Evolutionary conservation across 1,284 basidiomycete genomes (phyloP), one percentile per base, ranked within the genome.

Genomic region (Leccinum angustisporum): DNA sequence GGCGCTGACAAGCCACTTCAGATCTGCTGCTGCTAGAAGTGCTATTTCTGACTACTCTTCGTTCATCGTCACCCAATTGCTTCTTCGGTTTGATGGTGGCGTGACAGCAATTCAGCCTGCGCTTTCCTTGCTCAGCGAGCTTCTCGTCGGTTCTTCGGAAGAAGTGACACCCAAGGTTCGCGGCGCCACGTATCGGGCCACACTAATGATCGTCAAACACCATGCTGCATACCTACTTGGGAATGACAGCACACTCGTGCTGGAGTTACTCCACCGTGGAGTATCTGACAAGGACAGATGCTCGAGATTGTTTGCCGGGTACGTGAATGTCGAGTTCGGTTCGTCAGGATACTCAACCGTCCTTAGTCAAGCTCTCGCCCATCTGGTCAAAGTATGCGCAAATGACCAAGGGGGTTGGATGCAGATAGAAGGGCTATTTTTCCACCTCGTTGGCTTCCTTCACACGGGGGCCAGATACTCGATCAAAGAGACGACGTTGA

Each of bases 271-370:
- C 3, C 75, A 79, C 60, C 75, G 73, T 31, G 84, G 84, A 5
- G 68, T 91, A 64, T 75, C 71, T 16, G 81, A 89, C 66, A 71
- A 70, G 46, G 81, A 88, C 63, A 80, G 90, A 60, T 79, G 78
- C 50, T 83, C 86, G 14, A 81, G 91, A 36, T 72, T 92, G 18
- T 78, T 79, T 64, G 86, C 90, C 57, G 90, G 90, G 91, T 91
- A 70, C 64, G 82, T 75, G 57, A 4, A 56, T 18, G 7, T 63
- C 57, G 55, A 21, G 57, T 13, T 5, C 2, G n/a, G 25, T 16
- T n/a, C 43, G 46, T 55, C 21, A 53, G 25, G 43, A 31, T 63
- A 21, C 61, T 73, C 54, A 71, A 50, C 21, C 25, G 57, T 61
- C 60, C 57, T 21, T 58, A 87, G 86, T 8, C 79, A 78, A 64